phyloP scores from a whole-genome alignment of 2,329 filamentous ascomycete genomes.

The Beauveria brongniartii region DNA sequence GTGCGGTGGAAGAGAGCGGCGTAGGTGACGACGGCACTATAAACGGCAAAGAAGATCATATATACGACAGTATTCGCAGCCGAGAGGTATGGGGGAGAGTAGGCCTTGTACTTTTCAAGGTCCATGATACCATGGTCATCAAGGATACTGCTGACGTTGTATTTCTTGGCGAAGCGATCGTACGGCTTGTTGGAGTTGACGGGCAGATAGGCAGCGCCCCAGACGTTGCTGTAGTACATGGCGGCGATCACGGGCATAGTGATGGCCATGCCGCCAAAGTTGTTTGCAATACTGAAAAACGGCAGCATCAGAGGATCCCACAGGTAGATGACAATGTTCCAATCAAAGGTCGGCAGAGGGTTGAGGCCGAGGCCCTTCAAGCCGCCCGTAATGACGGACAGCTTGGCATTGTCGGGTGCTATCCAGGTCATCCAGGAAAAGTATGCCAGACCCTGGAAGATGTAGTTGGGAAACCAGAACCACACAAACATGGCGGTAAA shows the following conservation, averaged over 20 bases:
- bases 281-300: constrained; percentile 32
- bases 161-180: constrained; percentile 32
- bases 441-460: constrained; percentile 37
- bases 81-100: constrained; percentile 31
- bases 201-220: constrained; percentile 35
- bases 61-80: constrained; percentile 24
- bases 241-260: constrained; percentile 30
- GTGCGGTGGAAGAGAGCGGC: constrained; percentile 23
- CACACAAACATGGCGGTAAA: constrained; percentile 41
- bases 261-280: constrained; percentile 27
- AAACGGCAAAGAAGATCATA: constrained; percentile 20
- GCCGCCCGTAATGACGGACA: constrained; percentile 33
- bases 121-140: constrained; percentile 31
- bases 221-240: constrained; percentile 35
- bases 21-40: constrained; percentile 21
- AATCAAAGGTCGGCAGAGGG: constrained; percentile 31
- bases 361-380: constrained; percentile 32
- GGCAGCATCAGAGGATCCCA: constrained; percentile 27
- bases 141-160: constrained; percentile 25
- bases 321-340: constrained; percentile 30
- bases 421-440: constrained; percentile 53
- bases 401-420: constrained; percentile 31
- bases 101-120: constrained; percentile 29
- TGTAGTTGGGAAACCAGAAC: constrained; percentile 44
- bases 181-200: constrained; percentile 36